Percentiles rank a stretch among this genome's conserved stretches.
Evolutionary conservation across 176 grass and related monocot species (phyloP).

Genomic region (Bothriochloa decipiens): DNA sequence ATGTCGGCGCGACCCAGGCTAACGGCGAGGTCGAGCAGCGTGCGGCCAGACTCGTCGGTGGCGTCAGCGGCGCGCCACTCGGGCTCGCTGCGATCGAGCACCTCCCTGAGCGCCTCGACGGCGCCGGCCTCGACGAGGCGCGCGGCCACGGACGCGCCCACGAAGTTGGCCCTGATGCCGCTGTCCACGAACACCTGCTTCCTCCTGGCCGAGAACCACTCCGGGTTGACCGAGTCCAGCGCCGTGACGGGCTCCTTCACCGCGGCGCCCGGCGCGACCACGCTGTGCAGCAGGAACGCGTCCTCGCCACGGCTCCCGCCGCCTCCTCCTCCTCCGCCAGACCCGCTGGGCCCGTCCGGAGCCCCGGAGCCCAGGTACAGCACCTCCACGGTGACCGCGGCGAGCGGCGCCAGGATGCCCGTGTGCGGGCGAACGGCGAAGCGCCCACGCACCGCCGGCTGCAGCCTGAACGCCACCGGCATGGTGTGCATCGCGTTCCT

Average conservation of each 20-base stretch:
- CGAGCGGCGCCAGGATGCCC: constrained; percentile 68
- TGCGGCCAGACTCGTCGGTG: constrained; percentile 47
- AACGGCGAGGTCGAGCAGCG: constrained; percentile 66
- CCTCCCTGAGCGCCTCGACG: constrained; percentile 63
- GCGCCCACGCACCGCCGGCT: constrained; percentile 51
- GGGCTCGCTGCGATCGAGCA: constrained; percentile 67
- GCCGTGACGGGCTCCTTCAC: constrained; percentile 45
- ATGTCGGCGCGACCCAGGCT: constrained; percentile 60
- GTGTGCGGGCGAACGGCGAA: constrained; percentile 64
- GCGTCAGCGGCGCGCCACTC: constrained; percentile 65
- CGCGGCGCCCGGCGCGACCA: constrained; percentile 58
- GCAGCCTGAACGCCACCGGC: constrained; percentile 77
- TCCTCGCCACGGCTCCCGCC: constrained; percentile 45
- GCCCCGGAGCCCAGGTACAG: constrained; percentile 35
- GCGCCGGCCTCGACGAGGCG: constrained; percentile 46
- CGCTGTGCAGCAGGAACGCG: constrained; percentile 79
- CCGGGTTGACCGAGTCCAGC: constrained; percentile 58
- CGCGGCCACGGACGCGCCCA: constrained; percentile 56
- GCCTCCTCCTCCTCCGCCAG: background rate
- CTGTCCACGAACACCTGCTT: constrained; percentile 82
- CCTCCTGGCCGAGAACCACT: constrained; percentile 73
- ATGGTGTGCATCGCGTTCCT: constrained; percentile 88
- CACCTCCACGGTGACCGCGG: constrained; percentile 58
- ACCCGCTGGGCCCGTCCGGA: constrained; percentile 12
- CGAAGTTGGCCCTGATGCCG: constrained; percentile 62